These are phyloP conservation scores for Daldinia caldariorum DNA, from an alignment of 495 filamentous ascomycete species.

Conservation along the genomic window DNA sequence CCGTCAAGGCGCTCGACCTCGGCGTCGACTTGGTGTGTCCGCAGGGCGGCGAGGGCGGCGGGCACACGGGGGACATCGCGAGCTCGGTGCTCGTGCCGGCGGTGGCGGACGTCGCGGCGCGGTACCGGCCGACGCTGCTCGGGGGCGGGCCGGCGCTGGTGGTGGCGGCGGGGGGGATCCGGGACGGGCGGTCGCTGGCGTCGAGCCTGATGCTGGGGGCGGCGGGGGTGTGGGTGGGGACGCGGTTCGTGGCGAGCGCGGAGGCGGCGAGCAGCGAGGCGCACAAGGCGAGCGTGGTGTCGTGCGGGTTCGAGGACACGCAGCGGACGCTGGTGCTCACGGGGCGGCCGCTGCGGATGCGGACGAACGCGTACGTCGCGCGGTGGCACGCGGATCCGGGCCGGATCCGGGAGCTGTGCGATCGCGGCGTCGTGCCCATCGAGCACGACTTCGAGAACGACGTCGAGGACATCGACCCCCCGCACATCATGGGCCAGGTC, in stretches of 20 bases:
- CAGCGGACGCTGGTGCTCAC: constrained; percentile 79
- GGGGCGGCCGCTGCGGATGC: constrained; percentile 80
- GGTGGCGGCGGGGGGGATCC: constrained; percentile 79
- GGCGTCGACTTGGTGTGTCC: constrained; percentile 88
- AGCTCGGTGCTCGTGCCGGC: constrained; percentile 77
- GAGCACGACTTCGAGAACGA: constrained; percentile 80
- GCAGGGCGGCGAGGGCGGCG: constrained; percentile 82
- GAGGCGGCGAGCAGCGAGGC: constrained; percentile 80
- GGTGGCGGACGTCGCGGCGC: constrained; percentile 74
- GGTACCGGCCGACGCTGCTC: constrained; percentile 65
- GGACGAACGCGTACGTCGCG: constrained; percentile 81
- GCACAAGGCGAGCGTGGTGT: constrained; percentile 86
- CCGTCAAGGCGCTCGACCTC: constrained; percentile 78
- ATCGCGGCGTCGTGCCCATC: constrained; percentile 78
- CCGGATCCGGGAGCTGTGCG: constrained; percentile 76
- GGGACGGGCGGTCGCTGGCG: constrained; percentile 75
- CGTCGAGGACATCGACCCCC: constrained; percentile 77
- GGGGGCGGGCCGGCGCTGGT: constrained; percentile 65
- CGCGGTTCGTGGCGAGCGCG: constrained; percentile 79
- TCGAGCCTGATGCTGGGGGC: constrained; percentile 78
- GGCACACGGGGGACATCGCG: constrained; percentile 81
- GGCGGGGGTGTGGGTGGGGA: constrained; percentile 83
- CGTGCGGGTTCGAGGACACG: constrained; percentile 77
- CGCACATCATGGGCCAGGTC: constrained; percentile 95
- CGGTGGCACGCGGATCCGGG: constrained; percentile 79